These are phyloP conservation scores for Trichophyton rubrum DNA, from an alignment of 2,329 filamentous ascomycete species.

Conservation along the genomic window DNA sequence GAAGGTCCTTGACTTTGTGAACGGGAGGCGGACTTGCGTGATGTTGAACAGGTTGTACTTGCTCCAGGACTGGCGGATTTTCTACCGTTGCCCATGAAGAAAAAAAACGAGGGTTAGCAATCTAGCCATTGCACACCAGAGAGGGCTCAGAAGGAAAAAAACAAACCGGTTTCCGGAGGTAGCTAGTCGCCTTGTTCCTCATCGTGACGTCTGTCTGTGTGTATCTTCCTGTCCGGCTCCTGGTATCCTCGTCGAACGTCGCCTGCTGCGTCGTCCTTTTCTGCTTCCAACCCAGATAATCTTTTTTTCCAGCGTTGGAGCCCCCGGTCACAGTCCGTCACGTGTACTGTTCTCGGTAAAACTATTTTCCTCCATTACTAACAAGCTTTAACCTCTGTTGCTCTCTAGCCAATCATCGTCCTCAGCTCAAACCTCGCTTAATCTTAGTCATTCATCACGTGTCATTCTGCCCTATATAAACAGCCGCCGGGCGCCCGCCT, in stretches of 20 bases:
- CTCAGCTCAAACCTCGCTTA: slow-evolving; percentile 19
- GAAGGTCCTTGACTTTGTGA: slow-evolving; percentile 50
- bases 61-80: slow-evolving; percentile 91
- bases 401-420: slow-evolving; percentile 11
- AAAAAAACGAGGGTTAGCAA: not conserved
- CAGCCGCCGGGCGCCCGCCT: slow-evolving; percentile 7
- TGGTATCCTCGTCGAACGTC: not conserved
- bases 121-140: not conserved
- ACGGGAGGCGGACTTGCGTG: slow-evolving; percentile 40
- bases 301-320: not conserved
- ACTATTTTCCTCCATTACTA: not conserved
- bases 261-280: not conserved
- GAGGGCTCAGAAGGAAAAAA: not conserved
- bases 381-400: not conserved
- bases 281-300: not conserved
- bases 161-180: slow-evolving; percentile 28
- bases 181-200: slow-evolving; percentile 35
- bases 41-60: slow-evolving; percentile 96
- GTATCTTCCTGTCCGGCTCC: not conserved
- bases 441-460: slow-evolving; percentile 15
- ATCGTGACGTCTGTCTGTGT: slow-evolving; percentile 22
- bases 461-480: slow-evolving; percentile 23
- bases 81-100: slow-evolving; percentile 40
- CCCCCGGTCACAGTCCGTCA: not conserved
- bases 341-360: not conserved